Evolutionary conservation across 2,329 filamentous ascomycete genomes (phyloP).

Genomic region (Lasiodiplodia gonubiensis): DNA sequence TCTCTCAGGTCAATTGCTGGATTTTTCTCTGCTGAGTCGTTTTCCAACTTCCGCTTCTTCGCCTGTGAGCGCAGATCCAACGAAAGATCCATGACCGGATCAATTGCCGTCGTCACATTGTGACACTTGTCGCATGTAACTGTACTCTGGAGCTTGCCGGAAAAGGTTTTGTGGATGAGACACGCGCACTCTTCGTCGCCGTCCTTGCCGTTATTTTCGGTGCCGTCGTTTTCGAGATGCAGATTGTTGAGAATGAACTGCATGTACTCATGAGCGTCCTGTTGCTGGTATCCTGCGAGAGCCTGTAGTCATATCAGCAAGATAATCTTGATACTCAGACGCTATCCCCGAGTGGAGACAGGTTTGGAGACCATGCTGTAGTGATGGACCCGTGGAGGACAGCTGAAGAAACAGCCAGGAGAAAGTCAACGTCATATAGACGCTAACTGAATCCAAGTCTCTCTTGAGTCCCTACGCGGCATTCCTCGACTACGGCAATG

Average conservation of each 20-base stretch:
- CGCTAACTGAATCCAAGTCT: too few relatives aligned
- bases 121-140: constrained; percentile 90
- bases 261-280: constrained; percentile 97
- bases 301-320: constrained; percentile 35
- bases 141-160: constrained; percentile 86
- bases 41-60: constrained; percentile 66
- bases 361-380: too few relatives aligned
- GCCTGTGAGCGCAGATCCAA: constrained; percentile 79
- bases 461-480: too few relatives aligned
- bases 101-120: constrained; percentile 79
- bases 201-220: constrained; percentile 33
- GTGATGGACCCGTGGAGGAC: too few relatives aligned
- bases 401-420: too few relatives aligned
- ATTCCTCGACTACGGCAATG: neutral
- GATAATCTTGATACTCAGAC: neutral
- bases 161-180: constrained; percentile 93
- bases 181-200: constrained; percentile 69
- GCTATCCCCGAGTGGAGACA: constrained; percentile 35
- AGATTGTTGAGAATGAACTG: constrained; percentile 93
- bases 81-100: constrained; percentile 90
- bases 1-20: constrained; percentile 51
- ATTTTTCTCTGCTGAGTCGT: constrained; percentile 44
- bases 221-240: constrained; percentile 75
- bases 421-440: too few relatives aligned
- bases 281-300: constrained; percentile 85